Percentiles rank a stretch among this genome's conserved stretches.
phyloP scores from a whole-genome alignment of 768 basidiomycete genomes.

The Suillus alpinus region DNA sequence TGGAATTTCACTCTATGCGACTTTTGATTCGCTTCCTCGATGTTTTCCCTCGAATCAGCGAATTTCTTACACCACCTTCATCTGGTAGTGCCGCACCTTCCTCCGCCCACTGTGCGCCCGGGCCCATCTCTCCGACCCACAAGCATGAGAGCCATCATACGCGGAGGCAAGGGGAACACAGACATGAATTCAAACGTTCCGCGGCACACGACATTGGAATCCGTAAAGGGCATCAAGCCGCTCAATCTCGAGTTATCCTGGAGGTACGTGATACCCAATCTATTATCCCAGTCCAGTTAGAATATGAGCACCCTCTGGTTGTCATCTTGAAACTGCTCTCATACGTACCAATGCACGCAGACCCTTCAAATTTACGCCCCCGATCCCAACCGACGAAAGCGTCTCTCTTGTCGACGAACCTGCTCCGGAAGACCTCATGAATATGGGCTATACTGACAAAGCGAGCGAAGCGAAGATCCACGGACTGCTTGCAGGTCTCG shows the following conservation, averaged over 20 bases:
- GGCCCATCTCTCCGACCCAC: conserved; percentile 32
- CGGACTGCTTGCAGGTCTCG: background rate
- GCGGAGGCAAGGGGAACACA: background rate
- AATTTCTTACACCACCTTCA: background rate
- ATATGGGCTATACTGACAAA: conserved; percentile 3
- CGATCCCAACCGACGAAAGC: conserved; percentile 32
- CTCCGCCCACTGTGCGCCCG: conserved; percentile 49
- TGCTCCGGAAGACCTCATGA: conserved; percentile 13
- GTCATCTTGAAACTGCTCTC: conserved; percentile 1
- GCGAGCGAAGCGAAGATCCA: background rate
- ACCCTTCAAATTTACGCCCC: conserved; percentile 45
- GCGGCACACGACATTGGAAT: conserved; percentile 37
- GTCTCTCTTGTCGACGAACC: conserved; percentile 18
- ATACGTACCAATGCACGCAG: conserved; percentile 21
- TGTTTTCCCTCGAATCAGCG: background rate
- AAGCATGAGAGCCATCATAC: conserved; percentile 13
- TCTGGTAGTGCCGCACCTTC: conserved; percentile 51
- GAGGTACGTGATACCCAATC: conserved; percentile 43
- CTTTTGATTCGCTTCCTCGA: background rate
- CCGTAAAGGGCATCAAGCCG: conserved; percentile 56
- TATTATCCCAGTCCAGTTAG: background rate
- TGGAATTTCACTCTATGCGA: background rate
- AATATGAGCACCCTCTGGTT: background rate
- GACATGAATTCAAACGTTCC: conserved; percentile 3
- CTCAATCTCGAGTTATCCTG: conserved; percentile 63